Base-by-base conservation (phyloP, 2,329 filamentous ascomycete species). In the Tolypocladium paradoxum region DNA sequence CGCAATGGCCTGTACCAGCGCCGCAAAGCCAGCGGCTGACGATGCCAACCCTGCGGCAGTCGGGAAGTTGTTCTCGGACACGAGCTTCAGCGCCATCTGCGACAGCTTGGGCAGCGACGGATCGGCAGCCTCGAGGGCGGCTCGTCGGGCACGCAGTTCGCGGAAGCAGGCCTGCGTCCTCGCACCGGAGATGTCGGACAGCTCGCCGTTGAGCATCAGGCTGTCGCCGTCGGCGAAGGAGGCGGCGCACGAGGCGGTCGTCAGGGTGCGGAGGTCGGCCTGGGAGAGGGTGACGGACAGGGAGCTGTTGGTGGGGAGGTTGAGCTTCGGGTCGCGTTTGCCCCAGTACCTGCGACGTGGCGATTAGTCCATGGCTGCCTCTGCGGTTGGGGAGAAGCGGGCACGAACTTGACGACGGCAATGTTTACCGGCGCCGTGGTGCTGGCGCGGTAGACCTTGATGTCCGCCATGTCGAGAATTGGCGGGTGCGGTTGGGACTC, bases 31-130 rank as follows among this genome's bases (percentile, higher is more conserved):
- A 1, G 84, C 84, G 1, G 84, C 84, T 0, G 84, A 87, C 20
- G 81, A 85, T 4, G 85, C 84, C 18, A 99, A 83, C 7, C 93
- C 93, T 5, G 93, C 93, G 29, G 93, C 93, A 2, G 93, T 99
- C 58, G 93, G 93, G 79, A 99, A 99, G 79, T 99, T 99, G 80
- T 99, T 99, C 75, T 93, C 88, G 54, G 88, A 93, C 53, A 96
- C 90, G 60, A 99, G 85, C 62, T 85, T 87, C 56, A 99, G 82
- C 35, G 88, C 83, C 64, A 87, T 77, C 50, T 77, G 68, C 12
- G 90, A 88, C 54, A 99, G 83, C 70, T 88, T 89, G 45, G 92
- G 90, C n/a, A 96, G 79, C 24, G 82, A 83, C 0, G 83, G 62
- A 67, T 96, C 76, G 56, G 78, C 71, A 36, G 76, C 75, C 71